Evolutionary conservation across 2,329 filamentous ascomycete genomes (phyloP), one percentile per base, ranked within the genome.

Genomic region (Atkinsonella hypoxylon): DNA sequence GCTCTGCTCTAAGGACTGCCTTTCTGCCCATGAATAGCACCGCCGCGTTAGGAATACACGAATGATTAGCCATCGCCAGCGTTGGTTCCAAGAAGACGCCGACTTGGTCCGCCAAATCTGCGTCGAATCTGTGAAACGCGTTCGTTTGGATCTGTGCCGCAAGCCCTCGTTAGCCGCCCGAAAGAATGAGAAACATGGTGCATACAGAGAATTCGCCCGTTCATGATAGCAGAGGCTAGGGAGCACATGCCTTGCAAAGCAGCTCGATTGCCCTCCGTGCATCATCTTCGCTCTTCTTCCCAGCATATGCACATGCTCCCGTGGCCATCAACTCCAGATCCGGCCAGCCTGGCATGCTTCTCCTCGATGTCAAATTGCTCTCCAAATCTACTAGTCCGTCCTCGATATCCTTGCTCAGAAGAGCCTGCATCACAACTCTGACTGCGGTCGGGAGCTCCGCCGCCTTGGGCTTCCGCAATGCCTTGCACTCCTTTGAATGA

Each of bases 11-110:
- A 13, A 84, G 62, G 2, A 74, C 63, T 3, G 77, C 74, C 4
- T 63, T 68, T 6, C 78, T 70, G 4, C 75, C 75, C 39, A 72
- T 57, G 48, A 82, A 82, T 42, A 74, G 70, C 15, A 83, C 75
- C 45, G 73, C 67, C 1, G 79, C 77, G 55, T 81, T 83, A 3
- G 80, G 80, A 2, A 74, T 61, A 55, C 81, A 84, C 0, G 78
- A 79, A 59, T 84, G 81, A 55, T 84, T 83, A 20, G 72, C 71
- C 73, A 82, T 79, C 52, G 78, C 75, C 41, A 81, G 65, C 3
- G 62, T 70, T 1, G 76, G 69, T 54, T 81, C 75, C 38, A 83
- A 64, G 54, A 78, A 82, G 31, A 81, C 67, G 22, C 78, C 79
- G 1, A 73, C 68, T 50, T 75, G 68, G 1, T 70, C 74, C 12